These are phyloP conservation scores for Cystofilobasidium capitatum DNA, from an alignment of 768 basidiomycete genomes.

Conservation along the genomic window DNA sequence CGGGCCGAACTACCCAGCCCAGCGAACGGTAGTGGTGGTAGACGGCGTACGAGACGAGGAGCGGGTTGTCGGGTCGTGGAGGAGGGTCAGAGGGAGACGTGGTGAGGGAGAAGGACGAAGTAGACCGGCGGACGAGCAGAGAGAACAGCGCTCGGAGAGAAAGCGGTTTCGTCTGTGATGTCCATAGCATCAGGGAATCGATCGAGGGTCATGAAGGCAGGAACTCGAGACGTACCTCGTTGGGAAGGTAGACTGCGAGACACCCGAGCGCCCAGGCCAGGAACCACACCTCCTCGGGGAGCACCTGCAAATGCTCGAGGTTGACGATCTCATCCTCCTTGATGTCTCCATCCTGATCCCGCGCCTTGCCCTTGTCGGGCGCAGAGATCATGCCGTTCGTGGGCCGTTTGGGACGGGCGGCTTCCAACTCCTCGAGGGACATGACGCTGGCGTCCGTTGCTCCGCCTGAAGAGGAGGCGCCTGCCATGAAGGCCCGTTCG, in stretches of 20 bases:
- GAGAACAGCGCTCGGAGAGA: slow-evolving; percentile 30
- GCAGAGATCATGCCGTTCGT: neutral
- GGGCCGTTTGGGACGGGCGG: slow-evolving; percentile 16
- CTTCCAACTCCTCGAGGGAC: neutral
- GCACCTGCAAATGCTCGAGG: slow-evolving; percentile 82
- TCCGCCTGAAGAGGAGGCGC: neutral
- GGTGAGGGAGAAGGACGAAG: slow-evolving; percentile 33
- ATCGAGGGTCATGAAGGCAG: neutral
- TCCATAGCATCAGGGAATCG: neutral
- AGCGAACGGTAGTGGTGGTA: slow-evolving; percentile 94
- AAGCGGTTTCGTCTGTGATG: slow-evolving; percentile 39
- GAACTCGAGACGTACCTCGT: neutral
- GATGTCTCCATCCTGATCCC: slow-evolving; percentile 43
- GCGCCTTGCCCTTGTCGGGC: slow-evolving; percentile 2
- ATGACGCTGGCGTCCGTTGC: neutral
- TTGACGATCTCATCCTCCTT: slow-evolving; percentile 45
- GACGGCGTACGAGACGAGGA: slow-evolving; percentile 75
- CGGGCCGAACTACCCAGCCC: slow-evolving; percentile 92
- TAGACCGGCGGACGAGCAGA: slow-evolving; percentile 36
- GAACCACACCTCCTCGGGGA: slow-evolving; percentile 81
- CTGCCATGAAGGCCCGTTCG: slow-evolving; percentile 37
- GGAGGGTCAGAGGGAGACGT: slow-evolving; percentile 36
- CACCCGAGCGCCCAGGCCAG: slow-evolving; percentile 75
- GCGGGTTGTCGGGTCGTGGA: slow-evolving; percentile 68
- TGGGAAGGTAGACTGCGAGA: slow-evolving; percentile 47